These are phyloP conservation scores for Alternaria ventricosa DNA, from an alignment of 2,329 filamentous ascomycete genomes.

Conservation along the genomic window DNA sequence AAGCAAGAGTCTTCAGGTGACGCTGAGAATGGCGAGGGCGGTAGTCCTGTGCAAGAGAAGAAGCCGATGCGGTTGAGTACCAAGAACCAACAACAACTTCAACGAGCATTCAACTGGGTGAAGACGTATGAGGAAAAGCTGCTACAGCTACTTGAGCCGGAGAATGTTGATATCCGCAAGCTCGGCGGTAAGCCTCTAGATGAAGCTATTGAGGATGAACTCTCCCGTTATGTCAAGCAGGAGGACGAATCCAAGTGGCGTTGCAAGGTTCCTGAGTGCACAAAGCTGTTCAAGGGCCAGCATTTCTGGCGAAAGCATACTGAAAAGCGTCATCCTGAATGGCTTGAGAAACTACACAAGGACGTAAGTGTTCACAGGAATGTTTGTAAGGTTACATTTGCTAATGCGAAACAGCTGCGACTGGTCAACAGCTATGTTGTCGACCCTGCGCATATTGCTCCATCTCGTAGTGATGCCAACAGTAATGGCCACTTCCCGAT, in stretches of 20 bases:
- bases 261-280: constrained; percentile 94
- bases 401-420: constrained; percentile 66
- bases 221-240: constrained; percentile 89
- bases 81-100: constrained; percentile 89
- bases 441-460: constrained; percentile 92
- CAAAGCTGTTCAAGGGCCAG: constrained; percentile 95
- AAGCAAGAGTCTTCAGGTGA: constrained; percentile 72
- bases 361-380: constrained; percentile 68
- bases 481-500: constrained; percentile 95
- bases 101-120: constrained; percentile 97
- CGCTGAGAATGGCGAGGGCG: constrained; percentile 65
- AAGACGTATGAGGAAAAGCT: constrained; percentile 98
- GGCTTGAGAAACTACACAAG: constrained; percentile 78
- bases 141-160: constrained; percentile 88
- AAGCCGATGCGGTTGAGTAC: constrained; percentile 67
- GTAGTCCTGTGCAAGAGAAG: constrained; percentile 75
- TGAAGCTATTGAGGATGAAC: constrained; percentile 84
- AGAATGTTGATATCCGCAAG: constrained; percentile 85
- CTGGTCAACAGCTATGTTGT: constrained; percentile 94
- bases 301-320: constrained; percentile 98
- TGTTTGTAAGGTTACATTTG: not conserved
- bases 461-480: constrained; percentile 90
- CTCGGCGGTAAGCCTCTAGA: constrained; percentile 87
- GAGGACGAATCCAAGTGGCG: constrained; percentile 97
- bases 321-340: constrained; percentile 92